Evolutionary conservation across 768 basidiomycete genomes (phyloP).

Genomic region (Xerocomellus dryophilus): DNA sequence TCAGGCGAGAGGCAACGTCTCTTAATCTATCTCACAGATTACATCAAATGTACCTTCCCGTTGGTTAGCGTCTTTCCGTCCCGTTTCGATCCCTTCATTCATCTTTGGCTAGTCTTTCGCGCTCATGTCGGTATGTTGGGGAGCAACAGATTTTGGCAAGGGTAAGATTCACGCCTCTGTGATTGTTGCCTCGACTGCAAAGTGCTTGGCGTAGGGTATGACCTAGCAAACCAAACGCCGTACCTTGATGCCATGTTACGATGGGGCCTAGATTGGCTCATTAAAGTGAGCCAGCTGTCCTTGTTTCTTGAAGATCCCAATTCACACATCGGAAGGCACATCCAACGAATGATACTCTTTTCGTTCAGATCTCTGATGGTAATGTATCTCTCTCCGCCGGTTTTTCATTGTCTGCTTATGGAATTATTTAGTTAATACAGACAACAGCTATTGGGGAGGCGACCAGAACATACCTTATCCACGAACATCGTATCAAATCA

Average conservation of each 20-base stretch:
- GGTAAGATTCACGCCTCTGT: slow-evolving; percentile 39
- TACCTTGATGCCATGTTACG: slow-evolving; percentile 91
- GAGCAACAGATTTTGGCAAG: slow-evolving; percentile 77
- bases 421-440: slow-evolving; percentile 46
- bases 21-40: slow-evolving; percentile 48
- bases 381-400: slow-evolving; percentile 1
- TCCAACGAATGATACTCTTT: slow-evolving; percentile 66
- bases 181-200: neutral
- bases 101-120: slow-evolving; percentile 59
- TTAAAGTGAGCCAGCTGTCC: slow-evolving; percentile 55
- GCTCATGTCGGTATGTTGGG: slow-evolving; percentile 87
- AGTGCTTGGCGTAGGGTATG: slow-evolving; percentile 55
- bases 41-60: slow-evolving; percentile 85
- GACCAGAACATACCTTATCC: slow-evolving; percentile 72
- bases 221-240: slow-evolving; percentile 78
- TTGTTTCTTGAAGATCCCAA: neutral
- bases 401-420: slow-evolving; percentile 1
- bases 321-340: slow-evolving; percentile 58
- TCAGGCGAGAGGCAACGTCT: neutral
- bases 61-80: slow-evolving; percentile 46
- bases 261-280: slow-evolving; percentile 91
- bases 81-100: neutral
- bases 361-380: slow-evolving; percentile 74
- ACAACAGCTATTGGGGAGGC: slow-evolving; percentile 88
- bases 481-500: slow-evolving; percentile 77